Conservation (phyloP, 2,329 filamentous ascomycete genomes). For the Neoarthrinium moseri region DNA sequence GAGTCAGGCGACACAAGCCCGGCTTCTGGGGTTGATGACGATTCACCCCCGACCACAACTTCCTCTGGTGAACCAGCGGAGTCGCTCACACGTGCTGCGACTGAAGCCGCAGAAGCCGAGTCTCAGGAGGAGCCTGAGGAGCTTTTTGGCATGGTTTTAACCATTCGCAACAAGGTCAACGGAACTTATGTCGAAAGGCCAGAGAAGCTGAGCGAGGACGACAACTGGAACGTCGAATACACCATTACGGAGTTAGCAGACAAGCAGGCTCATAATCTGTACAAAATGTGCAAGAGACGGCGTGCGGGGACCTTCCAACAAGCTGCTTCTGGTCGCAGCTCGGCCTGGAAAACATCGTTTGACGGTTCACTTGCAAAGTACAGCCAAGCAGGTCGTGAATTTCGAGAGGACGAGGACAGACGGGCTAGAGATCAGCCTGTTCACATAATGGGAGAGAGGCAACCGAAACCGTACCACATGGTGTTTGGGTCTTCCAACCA, state of each 20-base stretch:
- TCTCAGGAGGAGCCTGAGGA: constrained; percentile 21
- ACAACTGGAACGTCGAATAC: constrained; percentile 77
- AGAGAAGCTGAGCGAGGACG: constrained; percentile 32
- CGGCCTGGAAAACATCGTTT: constrained; percentile 47
- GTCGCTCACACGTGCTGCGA: constrained; percentile 5
- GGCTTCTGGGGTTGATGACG: neutral
- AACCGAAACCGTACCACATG: constrained; percentile 29
- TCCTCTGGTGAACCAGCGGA: neutral
- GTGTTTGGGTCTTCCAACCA: constrained; percentile 35
- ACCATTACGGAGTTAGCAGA: constrained; percentile 62
- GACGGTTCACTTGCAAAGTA: constrained; percentile 35
- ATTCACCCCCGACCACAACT: neutral
- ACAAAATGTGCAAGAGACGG: constrained; percentile 54
- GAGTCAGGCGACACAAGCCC: too few relatives aligned
- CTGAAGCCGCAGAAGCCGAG: constrained; percentile 10
- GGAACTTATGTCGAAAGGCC: constrained; percentile 63
- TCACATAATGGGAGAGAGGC: constrained; percentile 44
- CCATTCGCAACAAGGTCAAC: constrained; percentile 71
- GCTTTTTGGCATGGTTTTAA: constrained; percentile 70
- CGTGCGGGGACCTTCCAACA: constrained; percentile 48
- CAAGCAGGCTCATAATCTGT: constrained; percentile 48
- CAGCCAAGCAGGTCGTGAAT: constrained; percentile 55
- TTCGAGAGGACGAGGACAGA: constrained; percentile 54
- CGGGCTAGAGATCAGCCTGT: constrained; percentile 46
- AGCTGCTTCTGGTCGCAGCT: constrained; percentile 38